Evolutionary conservation across 108 stramenopile species (phyloP), one percentile per base, ranked within the genome.

Genomic region (Bacterosira constricta): DNA sequence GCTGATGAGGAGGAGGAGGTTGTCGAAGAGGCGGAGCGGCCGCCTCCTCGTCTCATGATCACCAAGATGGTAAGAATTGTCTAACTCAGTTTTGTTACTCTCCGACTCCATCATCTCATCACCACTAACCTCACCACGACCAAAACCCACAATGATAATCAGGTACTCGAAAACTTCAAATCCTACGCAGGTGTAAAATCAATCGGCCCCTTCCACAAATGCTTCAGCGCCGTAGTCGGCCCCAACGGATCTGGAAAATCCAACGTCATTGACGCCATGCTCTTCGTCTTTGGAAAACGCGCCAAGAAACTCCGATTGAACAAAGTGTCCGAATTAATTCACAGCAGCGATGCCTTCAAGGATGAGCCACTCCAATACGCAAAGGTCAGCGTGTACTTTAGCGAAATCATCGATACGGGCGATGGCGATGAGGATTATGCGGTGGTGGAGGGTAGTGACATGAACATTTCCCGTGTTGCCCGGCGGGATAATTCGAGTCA

Each of bases 211-310:
- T 94, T 94, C 72, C 93, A 94, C 85, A 91, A 91, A 80, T 94
- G 96, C 76, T 98, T 99, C 84, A 92, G 93, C 26, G 83, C 91
- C 34, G 93, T 99, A 30, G 97, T 97, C 34, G 97, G 97, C 13
- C 97, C 97, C 15, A 97, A 98, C 68, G 97, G 97, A 11, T 94
- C 92, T 20, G 99, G 99, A 26, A 99, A 99, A 79, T 95, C 93
- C 23, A 99, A 99, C 77, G 97, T 97, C 42, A 98, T 99, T 55
- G 99, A 99, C 77, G 99, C 99, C 74, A 96, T 99, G 97, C 93
- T 99, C 29, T 99, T 99, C 80, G 99, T 98, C 20, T 99, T 99
- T 77, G 99, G 99, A 7, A 98, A 98, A 79, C 85, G 96, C 6
- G 99, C 99, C 37, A 98, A 97, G 70, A 97, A 99, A 74, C 86